Percentiles rank a stretch among this genome's conserved stretches.
Evolutionary conservation across 1,284 basidiomycete species (phyloP).

Genomic region (Porodaedalea pini): DNA sequence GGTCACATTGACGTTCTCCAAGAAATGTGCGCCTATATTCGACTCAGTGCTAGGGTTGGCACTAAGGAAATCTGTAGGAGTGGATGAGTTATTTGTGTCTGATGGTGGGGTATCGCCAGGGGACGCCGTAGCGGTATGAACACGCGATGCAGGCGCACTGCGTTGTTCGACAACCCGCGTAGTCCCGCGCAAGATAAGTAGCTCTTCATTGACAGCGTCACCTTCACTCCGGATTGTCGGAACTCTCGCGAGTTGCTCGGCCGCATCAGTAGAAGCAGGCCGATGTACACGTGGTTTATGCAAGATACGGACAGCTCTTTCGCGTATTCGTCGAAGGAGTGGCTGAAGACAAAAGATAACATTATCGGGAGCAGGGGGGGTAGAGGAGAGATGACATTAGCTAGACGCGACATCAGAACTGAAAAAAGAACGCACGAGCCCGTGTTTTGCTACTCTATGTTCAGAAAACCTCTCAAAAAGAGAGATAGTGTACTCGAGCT

Average conservation of each 20-base stretch:
- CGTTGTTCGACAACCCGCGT: conserved; percentile 8
- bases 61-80: neutral
- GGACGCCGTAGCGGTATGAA: neutral
- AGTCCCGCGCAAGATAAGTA: conserved; percentile 8
- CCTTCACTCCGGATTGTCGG: neutral
- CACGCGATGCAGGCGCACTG: neutral
- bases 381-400: neutral
- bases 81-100: neutral
- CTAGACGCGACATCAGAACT: too few species aligned
- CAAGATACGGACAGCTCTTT: conserved; percentile 1
- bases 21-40: neutral
- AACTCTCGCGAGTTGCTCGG: neutral
- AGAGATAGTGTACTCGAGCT: conserved; percentile 16
- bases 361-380: too few species aligned
- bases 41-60: neutral
- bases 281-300: neutral
- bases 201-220: neutral
- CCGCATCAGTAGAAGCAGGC: neutral
- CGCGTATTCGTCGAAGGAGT: conserved; percentile 4
- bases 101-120: neutral
- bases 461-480: neutral
- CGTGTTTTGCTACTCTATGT: conserved; percentile 7
- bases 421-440: conserved; percentile 6
- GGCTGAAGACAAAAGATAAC: neutral
- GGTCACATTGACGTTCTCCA: neutral